Percentiles rank a stretch among this genome's conserved stretches.
These are phyloP conservation scores for Acorus calamus DNA, from an alignment of 106 monocot genomes.

Conservation along the genomic window DNA sequence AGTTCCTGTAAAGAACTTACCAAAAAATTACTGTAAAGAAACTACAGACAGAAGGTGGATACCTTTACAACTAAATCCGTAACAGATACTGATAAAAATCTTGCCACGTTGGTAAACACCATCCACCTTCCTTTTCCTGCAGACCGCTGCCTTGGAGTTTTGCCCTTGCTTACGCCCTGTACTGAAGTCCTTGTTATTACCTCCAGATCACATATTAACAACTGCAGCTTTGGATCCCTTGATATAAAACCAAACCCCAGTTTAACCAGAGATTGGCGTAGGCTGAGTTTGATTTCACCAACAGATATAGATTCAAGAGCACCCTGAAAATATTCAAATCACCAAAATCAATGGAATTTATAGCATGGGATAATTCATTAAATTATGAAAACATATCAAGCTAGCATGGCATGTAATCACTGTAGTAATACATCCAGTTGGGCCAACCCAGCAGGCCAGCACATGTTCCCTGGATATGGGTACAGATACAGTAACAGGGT, in stretches of 20 bases:
- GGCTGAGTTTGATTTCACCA: constrained; percentile 81
- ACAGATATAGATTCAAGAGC: constrained; percentile 69
- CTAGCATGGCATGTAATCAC: too few species aligned
- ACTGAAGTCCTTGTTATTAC: constrained; percentile 41
- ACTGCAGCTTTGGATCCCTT: constrained; percentile 68
- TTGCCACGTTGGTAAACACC: constrained; percentile 53
- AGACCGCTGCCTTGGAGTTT: constrained; percentile 30
- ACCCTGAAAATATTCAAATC: constrained; percentile 51
- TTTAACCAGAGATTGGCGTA: constrained; percentile 51
- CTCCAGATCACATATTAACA: constrained; percentile 76
- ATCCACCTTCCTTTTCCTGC: constrained; percentile 65
- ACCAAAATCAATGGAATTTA: neutral
- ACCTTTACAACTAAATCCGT: constrained; percentile 87
- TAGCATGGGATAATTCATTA: too few species aligned
- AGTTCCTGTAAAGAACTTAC: too few species aligned
- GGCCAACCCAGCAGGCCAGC: too few species aligned
- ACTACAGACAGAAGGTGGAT: neutral
- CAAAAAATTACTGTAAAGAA: too few species aligned
- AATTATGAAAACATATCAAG: too few species aligned
- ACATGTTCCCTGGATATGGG: too few species aligned
- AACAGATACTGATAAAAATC: constrained; percentile 67
- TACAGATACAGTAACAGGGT: too few species aligned
- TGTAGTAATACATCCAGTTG: too few species aligned
- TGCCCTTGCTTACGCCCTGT: constrained; percentile 22
- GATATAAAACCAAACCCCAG: constrained; percentile 61